Evolutionary conservation across 441 rosid species (phyloP), one percentile per base, ranked within the genome.

Genomic region (Manihot esculenta): DNA sequence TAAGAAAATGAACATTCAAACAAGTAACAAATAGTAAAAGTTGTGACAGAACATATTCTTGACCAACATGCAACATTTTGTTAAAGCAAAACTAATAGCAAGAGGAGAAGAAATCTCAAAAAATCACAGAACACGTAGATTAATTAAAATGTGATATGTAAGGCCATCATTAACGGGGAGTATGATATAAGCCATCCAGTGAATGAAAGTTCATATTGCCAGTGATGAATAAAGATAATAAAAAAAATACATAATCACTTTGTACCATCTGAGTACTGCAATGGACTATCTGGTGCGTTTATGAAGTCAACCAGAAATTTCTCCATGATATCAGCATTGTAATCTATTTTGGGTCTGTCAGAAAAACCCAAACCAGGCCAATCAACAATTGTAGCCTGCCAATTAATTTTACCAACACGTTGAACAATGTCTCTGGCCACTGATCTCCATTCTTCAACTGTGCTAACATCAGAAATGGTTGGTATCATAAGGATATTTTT

Each of bases 321-420:
- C 91, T 91, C 97, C 97, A 93, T 89, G 44, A 88, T 78, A 84
- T 88, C 92, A 51, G 90, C 89, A 61, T 82, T 86, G 72, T 91
- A 94, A 75, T 94, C 93, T 86, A 91, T 85, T 82, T 89, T 94
- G n/a, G 87, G 88, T 73, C 85, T 73, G 62, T 83, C 85, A 55
- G 93, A 86, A 75, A 73, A 86, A 63, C 90, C 97, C 84, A 94
- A 84, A 72, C 94, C 98, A 23, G 96, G 97, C 98, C 98, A 94
- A 77, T 94, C 97, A 65, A 91, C 89, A 76, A 94, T 88, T 9
- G 83, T 84, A 15, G 88, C 87, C 18, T 80, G 86, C 91, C 84
- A 86, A 67, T 85, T 86, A 70, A 79, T 64, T 64, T 75, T 73
- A 44, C 87, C 82, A 48, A 18, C 82, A 65, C 83, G 77, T 66